phyloP scores from a whole-genome alignment of 2,329 filamentous ascomycete species.

The Aspergillaceae sp. region DNA sequence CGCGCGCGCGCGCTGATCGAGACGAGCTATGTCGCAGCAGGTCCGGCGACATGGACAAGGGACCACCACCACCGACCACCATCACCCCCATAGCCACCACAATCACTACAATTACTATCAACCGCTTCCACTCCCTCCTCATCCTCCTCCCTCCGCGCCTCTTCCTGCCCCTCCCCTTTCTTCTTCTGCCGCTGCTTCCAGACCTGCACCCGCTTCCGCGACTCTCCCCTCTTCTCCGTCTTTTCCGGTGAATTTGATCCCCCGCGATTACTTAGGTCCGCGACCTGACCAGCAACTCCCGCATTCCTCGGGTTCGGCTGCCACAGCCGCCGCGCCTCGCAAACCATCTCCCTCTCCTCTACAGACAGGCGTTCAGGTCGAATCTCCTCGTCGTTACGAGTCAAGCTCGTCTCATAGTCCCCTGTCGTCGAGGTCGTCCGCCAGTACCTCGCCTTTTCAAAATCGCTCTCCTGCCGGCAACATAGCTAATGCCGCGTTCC shows the following conservation, averaged over 20 bases:
- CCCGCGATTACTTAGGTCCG: constrained; percentile 27
- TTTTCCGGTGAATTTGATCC: constrained; percentile 21
- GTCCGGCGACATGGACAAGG: not conserved
- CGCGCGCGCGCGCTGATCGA: not conserved
- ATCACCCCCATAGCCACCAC: not conserved
- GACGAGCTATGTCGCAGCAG: not conserved
- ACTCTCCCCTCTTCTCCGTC: not conserved
- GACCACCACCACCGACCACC: not conserved
- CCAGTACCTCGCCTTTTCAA: constrained; percentile 14
- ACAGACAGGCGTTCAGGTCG: constrained; percentile 20
- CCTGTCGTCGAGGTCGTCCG: constrained; percentile 17
- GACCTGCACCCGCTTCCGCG: not conserved
- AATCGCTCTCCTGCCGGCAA: constrained; percentile 14
- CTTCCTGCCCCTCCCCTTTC: constrained; percentile 4
- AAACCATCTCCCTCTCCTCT: constrained; percentile 24
- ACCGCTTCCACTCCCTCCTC: not conserved
- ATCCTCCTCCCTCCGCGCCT: constrained; percentile 2
- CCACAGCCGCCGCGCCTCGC: constrained; percentile 14
- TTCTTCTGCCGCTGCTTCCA: constrained; percentile 1
- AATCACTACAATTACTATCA: not conserved
- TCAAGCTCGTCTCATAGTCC: constrained; percentile 18
- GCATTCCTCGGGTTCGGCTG: constrained; percentile 13
- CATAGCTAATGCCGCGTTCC: constrained; percentile 22
- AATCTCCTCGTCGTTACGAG: constrained; percentile 12
- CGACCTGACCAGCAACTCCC: constrained; percentile 16